Evolutionary conservation across 2,329 filamentous ascomycete genomes (phyloP), one percentile per base, ranked within the genome.

Genomic region (Pseudogymnoascus sp.): DNA sequence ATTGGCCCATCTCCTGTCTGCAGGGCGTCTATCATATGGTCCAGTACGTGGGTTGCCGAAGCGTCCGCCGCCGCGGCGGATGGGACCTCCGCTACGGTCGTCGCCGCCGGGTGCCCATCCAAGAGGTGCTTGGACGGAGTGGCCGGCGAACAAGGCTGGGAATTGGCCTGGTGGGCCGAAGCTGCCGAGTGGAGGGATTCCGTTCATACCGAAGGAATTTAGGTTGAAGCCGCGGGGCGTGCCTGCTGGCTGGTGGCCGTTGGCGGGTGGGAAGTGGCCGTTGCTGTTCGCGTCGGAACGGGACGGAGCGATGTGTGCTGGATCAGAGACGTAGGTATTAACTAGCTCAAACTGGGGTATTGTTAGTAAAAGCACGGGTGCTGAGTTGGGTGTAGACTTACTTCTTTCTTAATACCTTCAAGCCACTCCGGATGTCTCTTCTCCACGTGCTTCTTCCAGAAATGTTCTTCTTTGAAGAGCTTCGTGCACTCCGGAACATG

Each of bases 371-470:
- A 62, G 2, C 37, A 60, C 44, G 31, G 21, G 53, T 37, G 63
- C 31, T 31, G 50, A 62, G 31, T 21, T 25, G n/a, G 34, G 21
- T 46, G 7, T 7, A 10, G 37, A 80, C 87, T 80, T 81, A 96
- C 93, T 79, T 97, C 93, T 73, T 89, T 87, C 74, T 88, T 89
- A 67, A 97, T 79, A 62, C 80, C 84, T 36, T 93, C 88, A 50
- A 90, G 83, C 90, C 93, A 99, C 62, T 97, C 93, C 0, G 84
- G 75, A 74, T 99, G 95, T 64, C 96, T 87, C 79, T 99, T 99
- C 77, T 97, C 93, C 14, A 97, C 88, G 71, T 99, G 95, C 80
- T 99, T 99, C 72, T 87, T 88, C 93, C 96, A 99, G 75, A 99
- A 99, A 70, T 93, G 87, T 46, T 96, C 89, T 64, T 95, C 95